Conservation (phyloP, 345 rosid species). For the Acer campestre region DNA sequence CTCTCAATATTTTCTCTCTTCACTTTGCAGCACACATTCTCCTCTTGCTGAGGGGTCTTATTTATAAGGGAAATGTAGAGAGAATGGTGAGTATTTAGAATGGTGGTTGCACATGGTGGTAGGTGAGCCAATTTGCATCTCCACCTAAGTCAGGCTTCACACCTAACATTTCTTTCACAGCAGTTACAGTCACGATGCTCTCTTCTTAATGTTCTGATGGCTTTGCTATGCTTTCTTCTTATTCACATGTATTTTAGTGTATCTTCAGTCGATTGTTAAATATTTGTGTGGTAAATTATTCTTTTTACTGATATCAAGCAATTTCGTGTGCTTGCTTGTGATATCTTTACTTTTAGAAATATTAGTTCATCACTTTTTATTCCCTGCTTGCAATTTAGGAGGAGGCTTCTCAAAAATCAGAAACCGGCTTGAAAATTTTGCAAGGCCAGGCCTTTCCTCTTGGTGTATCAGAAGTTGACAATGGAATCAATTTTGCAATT, state of each 20-base stretch:
- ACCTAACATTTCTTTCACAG: too few species aligned
- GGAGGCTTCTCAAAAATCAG: conserved; percentile 49
- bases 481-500: conserved; percentile 81
- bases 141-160: too few species aligned
- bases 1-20: too few species aligned
- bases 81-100: too few species aligned
- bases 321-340: neutral
- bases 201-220: neutral
- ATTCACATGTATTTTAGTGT: neutral
- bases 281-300: neutral
- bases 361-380: neutral
- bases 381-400: conserved; percentile 40
- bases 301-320: neutral
- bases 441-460: conserved; percentile 81
- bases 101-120: too few species aligned
- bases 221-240: neutral
- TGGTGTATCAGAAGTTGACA: conserved; percentile 75
- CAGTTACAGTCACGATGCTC: too few species aligned
- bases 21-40: too few species aligned
- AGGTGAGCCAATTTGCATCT: too few species aligned
- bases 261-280: neutral
- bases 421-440: conserved; percentile 40
- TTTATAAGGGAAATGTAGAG: too few species aligned
- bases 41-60: too few species aligned
- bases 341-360: neutral